These are phyloP conservation scores for Umbelopsis vinacea DNA, from an alignment of 192 early-diverging fungal genomes.

Conservation along the genomic window DNA sequence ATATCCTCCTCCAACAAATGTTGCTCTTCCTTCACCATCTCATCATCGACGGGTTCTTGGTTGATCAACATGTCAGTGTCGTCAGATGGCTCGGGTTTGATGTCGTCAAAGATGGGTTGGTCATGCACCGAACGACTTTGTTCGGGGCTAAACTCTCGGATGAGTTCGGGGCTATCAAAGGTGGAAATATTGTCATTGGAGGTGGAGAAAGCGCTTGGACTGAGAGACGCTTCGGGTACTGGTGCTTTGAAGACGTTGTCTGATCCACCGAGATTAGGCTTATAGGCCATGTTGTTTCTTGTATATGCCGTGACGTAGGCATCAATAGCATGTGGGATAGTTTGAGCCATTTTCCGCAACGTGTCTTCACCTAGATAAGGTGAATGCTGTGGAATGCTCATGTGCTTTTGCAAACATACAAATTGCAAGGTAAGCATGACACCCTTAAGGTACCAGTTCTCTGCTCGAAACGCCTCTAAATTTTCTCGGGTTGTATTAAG, in stretches of 20 bases:
- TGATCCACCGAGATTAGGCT: conserved; percentile 18
- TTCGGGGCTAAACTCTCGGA: conserved; percentile 3
- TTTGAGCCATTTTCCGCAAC: conserved; percentile 24
- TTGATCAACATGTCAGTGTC: conserved; percentile 3
- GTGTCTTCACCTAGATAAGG: conserved; percentile 28
- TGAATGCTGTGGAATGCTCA: conserved; percentile 29
- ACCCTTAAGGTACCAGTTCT: conserved; percentile 52
- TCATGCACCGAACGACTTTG: not conserved
- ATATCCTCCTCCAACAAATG: conserved; percentile 20
- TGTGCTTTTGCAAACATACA: conserved; percentile 32
- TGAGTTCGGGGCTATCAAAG: conserved; percentile 12
- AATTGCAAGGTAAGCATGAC: conserved; percentile 50
- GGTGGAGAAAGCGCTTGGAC: not conserved
- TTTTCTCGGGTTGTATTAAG: conserved; percentile 38
- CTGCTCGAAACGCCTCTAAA: conserved; percentile 43
- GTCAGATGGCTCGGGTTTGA: not conserved
- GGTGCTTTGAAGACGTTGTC: not conserved
- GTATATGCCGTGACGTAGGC: conserved; percentile 30
- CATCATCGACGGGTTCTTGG: not conserved
- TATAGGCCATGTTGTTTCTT: conserved; percentile 27
- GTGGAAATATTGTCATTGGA: not conserved
- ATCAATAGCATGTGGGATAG: conserved; percentile 31
- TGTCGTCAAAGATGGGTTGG: conserved; percentile 6
- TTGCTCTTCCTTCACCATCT: conserved; percentile 1
- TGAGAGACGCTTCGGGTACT: not conserved